Evolutionary conservation across 2,329 filamentous ascomycete genomes (phyloP), one percentile per base, ranked within the genome.

Genomic region (Knufia fluminis): DNA sequence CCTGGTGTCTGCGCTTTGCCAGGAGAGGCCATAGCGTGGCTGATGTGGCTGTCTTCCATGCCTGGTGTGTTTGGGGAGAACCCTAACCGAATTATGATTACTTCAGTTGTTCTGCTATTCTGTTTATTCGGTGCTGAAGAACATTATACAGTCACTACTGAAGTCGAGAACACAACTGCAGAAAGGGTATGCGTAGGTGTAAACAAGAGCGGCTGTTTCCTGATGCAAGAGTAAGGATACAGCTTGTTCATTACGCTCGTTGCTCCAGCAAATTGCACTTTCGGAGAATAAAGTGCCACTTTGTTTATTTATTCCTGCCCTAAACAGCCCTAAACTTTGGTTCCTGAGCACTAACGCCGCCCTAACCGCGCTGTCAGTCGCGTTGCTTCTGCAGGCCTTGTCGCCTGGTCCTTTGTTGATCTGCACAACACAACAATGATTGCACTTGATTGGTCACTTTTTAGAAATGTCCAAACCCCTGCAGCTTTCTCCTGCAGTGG

Each of bases 1-100:
- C n/a, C 35, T 2, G 45, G 33, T 8, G 35, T 39, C 35, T 32
- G 33, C 33, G 23, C 35, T 33, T 48, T 48, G 23, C 14, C 23
- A 35, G 45, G 45, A 48, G 28, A 38, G 17, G 45, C 14, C 24
- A 26, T 48, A 40, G 45, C 32, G 45, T 40, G 14, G 4, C 17
- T 23, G 12, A 16, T 40, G 23, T 8, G 17, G 6, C n/a, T 22
- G 22, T 20, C 19, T 10, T 14, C 10, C 2, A 20, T 17, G n/a
- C 33, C 19, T 20, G 20, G 4, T 2, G 45, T 31, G 33, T 38
- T 31, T 16, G 24, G 20, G 36, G 26, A 14, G 10, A 35, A 20
- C 10, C 17, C 17, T 16, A 48, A n/a, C n/a, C n/a, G n/a, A n/a
- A n/a, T n/a, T n/a, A 31, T 14, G 45, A n/a, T 17, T 48, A 22